phyloP scores from a whole-genome alignment of 2,329 filamentous ascomycete genomes.

The Macrophomina phaseolina region DNA sequence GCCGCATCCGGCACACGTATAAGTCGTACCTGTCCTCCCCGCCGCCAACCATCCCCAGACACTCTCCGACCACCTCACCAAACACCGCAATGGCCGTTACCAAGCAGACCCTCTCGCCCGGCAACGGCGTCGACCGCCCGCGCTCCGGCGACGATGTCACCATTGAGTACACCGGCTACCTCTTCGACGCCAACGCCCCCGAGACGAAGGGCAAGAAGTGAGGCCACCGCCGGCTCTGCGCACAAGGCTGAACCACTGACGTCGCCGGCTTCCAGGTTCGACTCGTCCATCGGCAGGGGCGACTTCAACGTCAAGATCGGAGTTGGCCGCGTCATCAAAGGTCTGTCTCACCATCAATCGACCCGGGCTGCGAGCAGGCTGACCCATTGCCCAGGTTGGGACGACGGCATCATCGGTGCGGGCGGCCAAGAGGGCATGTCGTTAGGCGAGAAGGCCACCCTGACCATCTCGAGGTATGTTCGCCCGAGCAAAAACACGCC shows the following conservation, averaged over 20 bases:
- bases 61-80: constrained; percentile 6
- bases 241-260: not conserved
- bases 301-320: constrained; percentile 82
- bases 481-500: constrained; percentile 20
- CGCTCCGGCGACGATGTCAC: constrained; percentile 72
- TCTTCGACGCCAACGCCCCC: constrained; percentile 72
- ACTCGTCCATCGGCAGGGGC: constrained; percentile 78
- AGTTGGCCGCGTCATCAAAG: constrained; percentile 82
- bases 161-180: constrained; percentile 90
- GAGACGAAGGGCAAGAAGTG: constrained; percentile 74
- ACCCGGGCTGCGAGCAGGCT: constrained; percentile 27
- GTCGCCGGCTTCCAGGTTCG: constrained; percentile 69
- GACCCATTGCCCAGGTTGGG: constrained; percentile 50
- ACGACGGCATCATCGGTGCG: constrained; percentile 69
- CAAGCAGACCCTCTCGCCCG: constrained; percentile 68
- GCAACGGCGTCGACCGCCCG: constrained; percentile 67
- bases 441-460: constrained; percentile 84
- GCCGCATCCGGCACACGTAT: constrained; percentile 6
- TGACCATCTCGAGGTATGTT: constrained; percentile 78
- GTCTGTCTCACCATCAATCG: constrained; percentile 54
- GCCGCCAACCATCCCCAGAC: not conserved
- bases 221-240: constrained; percentile 41
- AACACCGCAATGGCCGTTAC: constrained; percentile 61
- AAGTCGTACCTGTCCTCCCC: not conserved
- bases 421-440: constrained; percentile 69